Percentiles rank a stretch among this genome's conserved stretches.
These are phyloP conservation scores for Phaeosphaeria sp. DNA, from an alignment of 2,329 filamentous ascomycete species.

Conservation along the genomic window DNA sequence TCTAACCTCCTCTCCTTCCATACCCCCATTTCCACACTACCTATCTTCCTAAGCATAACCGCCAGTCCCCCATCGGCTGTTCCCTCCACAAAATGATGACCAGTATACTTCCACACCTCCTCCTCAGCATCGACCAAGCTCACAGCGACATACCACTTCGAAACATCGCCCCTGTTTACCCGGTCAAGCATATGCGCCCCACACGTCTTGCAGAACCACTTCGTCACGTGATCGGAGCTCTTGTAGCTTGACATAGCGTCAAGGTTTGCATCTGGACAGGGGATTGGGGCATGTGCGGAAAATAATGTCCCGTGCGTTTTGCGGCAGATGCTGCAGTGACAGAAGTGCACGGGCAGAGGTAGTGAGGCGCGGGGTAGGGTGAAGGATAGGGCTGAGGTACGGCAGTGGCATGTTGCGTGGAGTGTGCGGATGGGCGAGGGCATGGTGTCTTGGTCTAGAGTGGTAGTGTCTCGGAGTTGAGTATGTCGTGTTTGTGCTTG, in stretches of 20 bases:
- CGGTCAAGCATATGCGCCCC: conserved; percentile 50
- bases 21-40: conserved; percentile 26
- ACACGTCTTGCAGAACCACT: conserved; percentile 59
- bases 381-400: conserved; percentile 18
- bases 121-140: conserved; percentile 40
- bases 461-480: neutral
- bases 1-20: conserved; percentile 24
- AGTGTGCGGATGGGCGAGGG: neutral
- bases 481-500: neutral
- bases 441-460: neutral
- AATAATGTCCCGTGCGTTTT: conserved; percentile 57
- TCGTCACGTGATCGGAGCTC: conserved; percentile 50
- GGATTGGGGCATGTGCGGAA: conserved; percentile 53
- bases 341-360: conserved; percentile 51
- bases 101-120: conserved; percentile 26
- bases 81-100: conserved; percentile 40
- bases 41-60: conserved; percentile 35
- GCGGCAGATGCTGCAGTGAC: conserved; percentile 61
- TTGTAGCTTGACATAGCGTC: conserved; percentile 51
- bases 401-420: neutral
- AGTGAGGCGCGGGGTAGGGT: conserved; percentile 41
- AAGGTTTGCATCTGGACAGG: conserved; percentile 41
- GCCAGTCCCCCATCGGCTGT: conserved; percentile 48
- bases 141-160: conserved; percentile 20
- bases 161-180: neutral